A percentile compares a stretch with the other conserved stretches of the same genome.
These are phyloP conservation scores for Gaeumannomyces tritici DNA, from an alignment of 2,329 filamentous ascomycete genomes.

Conservation along the genomic window DNA sequence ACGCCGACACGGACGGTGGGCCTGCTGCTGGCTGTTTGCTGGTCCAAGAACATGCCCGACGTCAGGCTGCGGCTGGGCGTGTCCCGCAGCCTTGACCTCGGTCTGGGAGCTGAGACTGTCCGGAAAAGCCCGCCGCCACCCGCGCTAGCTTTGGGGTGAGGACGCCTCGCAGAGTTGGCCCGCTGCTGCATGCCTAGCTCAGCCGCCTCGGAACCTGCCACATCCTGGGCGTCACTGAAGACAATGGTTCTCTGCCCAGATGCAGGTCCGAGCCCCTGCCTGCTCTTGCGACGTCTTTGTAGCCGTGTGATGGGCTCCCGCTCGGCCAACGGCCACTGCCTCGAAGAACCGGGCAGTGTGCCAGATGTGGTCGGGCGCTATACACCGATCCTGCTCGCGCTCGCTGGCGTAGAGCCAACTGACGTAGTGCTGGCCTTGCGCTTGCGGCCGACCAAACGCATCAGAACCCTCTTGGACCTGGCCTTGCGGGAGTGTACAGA, in stretches of 20 bases:
- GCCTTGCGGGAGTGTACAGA: slow-evolving; percentile 52
- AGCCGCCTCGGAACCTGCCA: too few relatives aligned
- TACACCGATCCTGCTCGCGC: background rate
- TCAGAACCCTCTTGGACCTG: slow-evolving; percentile 65
- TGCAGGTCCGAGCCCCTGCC: too few relatives aligned
- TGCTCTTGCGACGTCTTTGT: too few relatives aligned
- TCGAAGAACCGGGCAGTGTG: background rate
- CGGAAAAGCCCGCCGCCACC: background rate
- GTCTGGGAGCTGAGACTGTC: background rate
- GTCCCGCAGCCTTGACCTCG: background rate
- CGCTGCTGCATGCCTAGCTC: too few relatives aligned
- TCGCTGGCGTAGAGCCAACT: background rate
- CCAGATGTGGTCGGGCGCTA: background rate
- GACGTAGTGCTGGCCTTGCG: slow-evolving; percentile 72
- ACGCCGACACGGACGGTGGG: slow-evolving; percentile 53
- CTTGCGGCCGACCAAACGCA: slow-evolving; percentile 62
- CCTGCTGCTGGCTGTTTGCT: too few relatives aligned
- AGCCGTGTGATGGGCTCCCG: background rate
- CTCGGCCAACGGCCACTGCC: background rate
- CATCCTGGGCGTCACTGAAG: too few relatives aligned
- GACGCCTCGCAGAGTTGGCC: too few relatives aligned
- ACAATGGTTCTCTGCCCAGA: too few relatives aligned
- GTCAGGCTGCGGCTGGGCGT: background rate
- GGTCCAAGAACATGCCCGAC: background rate
- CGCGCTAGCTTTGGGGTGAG: background rate